phyloP scores from a whole-genome alignment of 2,329 filamentous ascomycete genomes.

The Pyricularia pennisetigena region DNA sequence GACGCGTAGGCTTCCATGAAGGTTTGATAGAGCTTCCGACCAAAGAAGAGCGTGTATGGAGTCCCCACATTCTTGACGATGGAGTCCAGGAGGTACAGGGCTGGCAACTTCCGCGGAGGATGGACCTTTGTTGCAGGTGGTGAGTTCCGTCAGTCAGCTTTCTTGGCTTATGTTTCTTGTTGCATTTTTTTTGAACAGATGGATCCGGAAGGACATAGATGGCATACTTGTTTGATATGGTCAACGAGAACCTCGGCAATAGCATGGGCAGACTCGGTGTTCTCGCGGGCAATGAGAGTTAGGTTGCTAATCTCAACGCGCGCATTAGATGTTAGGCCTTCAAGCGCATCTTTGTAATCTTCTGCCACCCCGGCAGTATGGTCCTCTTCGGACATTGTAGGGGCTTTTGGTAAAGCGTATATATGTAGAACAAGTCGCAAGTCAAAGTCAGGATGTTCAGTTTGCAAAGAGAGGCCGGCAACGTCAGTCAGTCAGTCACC shows the following conservation, averaged over 20 bases:
- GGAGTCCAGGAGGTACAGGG: slow-evolving; percentile 95
- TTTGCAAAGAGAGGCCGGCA: background rate
- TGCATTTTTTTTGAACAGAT: background rate
- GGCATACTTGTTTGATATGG: slow-evolving; percentile 88
- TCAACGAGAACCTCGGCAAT: slow-evolving; percentile 86
- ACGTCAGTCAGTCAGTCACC: background rate
- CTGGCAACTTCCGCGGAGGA: slow-evolving; percentile 81
- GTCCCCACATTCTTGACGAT: slow-evolving; percentile 98
- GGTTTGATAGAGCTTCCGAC: slow-evolving; percentile 81
- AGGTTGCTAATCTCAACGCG: slow-evolving; percentile 94
- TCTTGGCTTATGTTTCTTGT: background rate
- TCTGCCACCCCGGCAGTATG: slow-evolving; percentile 77
- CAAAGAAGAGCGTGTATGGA: slow-evolving; percentile 92
- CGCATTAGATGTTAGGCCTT: slow-evolving; percentile 84
- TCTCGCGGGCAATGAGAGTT: slow-evolving; percentile 95
- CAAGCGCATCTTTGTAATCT: slow-evolving; percentile 87
- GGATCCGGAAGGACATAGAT: background rate
- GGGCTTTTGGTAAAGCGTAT: background rate
- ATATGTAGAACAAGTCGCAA: background rate
- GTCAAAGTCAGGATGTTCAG: background rate
- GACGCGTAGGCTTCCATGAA: slow-evolving; percentile 96
- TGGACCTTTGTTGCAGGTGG: background rate
- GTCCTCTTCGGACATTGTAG: slow-evolving; percentile 37
- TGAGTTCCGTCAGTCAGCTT: background rate
- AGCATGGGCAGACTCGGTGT: slow-evolving; percentile 87